Evolutionary conservation across 306 rosid species (phyloP).

Genomic region (Pyrus bretschneideri): DNA sequence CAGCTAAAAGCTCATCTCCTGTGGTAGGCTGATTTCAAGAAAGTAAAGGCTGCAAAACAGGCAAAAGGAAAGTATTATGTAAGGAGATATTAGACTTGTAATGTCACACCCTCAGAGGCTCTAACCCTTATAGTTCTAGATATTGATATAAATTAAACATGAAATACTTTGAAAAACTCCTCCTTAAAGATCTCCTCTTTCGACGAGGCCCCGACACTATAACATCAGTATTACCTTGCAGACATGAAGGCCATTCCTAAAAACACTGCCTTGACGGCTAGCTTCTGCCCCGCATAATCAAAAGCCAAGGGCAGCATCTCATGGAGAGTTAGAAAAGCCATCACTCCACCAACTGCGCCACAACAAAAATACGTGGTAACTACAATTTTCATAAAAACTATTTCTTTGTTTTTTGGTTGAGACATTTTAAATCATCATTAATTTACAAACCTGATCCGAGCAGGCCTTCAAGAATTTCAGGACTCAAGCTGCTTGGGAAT

Average conservation of each 20-base stretch:
- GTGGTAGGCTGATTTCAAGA: conserved; percentile 84
- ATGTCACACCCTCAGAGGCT: not conserved
- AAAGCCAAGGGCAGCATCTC: conserved; percentile 95
- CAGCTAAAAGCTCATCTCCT: conserved; percentile 76
- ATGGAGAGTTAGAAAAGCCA: conserved; percentile 92
- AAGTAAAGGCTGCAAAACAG: conserved; percentile 76
- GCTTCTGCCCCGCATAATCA: conserved; percentile 93
- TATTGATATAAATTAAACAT: not conserved
- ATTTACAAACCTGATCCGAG: conserved; percentile 77
- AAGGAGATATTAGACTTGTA: not conserved
- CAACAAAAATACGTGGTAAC: conserved; percentile 5
- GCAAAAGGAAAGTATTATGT: not conserved
- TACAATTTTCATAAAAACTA: not conserved
- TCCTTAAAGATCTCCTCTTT: not conserved
- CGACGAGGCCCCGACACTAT: no score
- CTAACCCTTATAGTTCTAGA: not conserved
- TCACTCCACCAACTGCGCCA: conserved; percentile 81
- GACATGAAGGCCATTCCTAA: conserved; percentile 98
- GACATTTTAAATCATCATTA: conserved; percentile 1
- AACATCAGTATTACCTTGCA: conserved; percentile 50
- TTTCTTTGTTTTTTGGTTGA: not conserved
- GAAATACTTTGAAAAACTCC: not conserved
- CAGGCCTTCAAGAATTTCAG: conserved; percentile 88
- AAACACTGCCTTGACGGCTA: conserved; percentile 83
- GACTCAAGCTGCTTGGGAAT: conserved; percentile 85